Evolutionary conservation across 2,329 filamentous ascomycete species (phyloP).

Genomic region (Cordyceps tenuipes): DNA sequence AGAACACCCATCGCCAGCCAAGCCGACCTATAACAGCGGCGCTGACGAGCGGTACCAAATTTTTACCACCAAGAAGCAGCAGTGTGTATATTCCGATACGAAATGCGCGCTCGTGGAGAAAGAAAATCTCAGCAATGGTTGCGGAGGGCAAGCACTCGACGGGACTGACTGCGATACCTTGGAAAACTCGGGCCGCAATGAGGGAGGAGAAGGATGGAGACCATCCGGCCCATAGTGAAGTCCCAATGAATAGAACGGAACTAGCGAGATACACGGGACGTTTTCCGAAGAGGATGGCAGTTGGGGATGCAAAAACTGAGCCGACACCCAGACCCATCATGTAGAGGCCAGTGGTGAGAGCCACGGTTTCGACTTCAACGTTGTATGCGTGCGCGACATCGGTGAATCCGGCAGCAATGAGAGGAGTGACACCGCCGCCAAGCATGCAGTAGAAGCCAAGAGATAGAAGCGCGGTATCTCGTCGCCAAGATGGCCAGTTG

Average conservation of each 20-base stretch:
- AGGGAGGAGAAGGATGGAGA: constrained; percentile 75
- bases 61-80: constrained; percentile 82
- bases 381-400: constrained; percentile 60
- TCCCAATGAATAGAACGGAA: constrained; percentile 66
- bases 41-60: constrained; percentile 77
- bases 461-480: constrained; percentile 71
- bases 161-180: constrained; percentile 79
- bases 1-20: constrained; percentile 88
- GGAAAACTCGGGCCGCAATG: constrained; percentile 73
- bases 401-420: constrained; percentile 83
- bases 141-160: constrained; percentile 90
- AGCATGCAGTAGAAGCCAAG: constrained; percentile 90
- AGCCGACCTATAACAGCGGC: constrained; percentile 72
- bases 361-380: constrained; percentile 63
- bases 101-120: constrained; percentile 87
- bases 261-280: constrained; percentile 79
- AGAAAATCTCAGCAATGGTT: constrained; percentile 94
- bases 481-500: constrained; percentile 79
- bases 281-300: constrained; percentile 85
- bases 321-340: constrained; percentile 91
- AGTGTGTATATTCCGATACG: constrained; percentile 90
- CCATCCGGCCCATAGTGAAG: constrained; percentile 76
- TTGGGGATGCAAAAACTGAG: constrained; percentile 76
- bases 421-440: constrained; percentile 84
- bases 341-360: constrained; percentile 82